phyloP scores from a whole-genome alignment of 2,329 filamentous ascomycete species.

The Phaeosphaeriaceae sp. region DNA sequence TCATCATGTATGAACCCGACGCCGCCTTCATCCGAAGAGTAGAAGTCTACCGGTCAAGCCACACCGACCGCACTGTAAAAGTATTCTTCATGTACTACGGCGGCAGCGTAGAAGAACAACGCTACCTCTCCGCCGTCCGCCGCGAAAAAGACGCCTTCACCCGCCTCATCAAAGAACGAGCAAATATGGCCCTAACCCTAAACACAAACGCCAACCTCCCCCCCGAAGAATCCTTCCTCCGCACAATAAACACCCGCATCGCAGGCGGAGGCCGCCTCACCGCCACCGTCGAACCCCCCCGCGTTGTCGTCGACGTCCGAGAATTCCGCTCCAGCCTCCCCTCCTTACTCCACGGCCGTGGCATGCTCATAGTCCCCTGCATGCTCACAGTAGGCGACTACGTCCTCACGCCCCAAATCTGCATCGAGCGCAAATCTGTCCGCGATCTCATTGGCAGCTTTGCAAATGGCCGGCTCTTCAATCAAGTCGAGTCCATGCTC shows the following conservation, averaged over 20 bases:
- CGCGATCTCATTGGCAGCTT: conserved; percentile 91
- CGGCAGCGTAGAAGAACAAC: conserved; percentile 92
- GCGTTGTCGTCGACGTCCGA: conserved; percentile 92
- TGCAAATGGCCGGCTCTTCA: conserved; percentile 88
- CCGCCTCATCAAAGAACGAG: conserved; percentile 90
- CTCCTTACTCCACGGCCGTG: conserved; percentile 86
- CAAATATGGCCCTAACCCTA: conserved; percentile 88
- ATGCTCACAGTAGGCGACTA: conserved; percentile 98
- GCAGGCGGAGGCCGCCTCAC: conserved; percentile 86
- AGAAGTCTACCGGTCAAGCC: conserved; percentile 94
- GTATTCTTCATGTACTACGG: conserved; percentile 98
- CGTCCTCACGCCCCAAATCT: conserved; percentile 87
- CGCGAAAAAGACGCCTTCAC: conserved; percentile 97
- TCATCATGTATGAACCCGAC: conserved; percentile 98
- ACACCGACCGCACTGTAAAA: conserved; percentile 84
- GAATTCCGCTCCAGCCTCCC: conserved; percentile 94
- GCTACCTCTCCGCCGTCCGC: conserved; percentile 87
- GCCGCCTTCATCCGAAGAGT: conserved; percentile 91
- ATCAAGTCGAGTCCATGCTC: conserved; percentile 92
- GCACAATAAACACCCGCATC: conserved; percentile 95
- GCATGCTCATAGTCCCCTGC: conserved; percentile 88
- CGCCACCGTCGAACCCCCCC: conserved; percentile 84
- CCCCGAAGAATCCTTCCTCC: conserved; percentile 87
- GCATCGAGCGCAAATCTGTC: conserved; percentile 92
- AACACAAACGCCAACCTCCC: conserved; percentile 71